Percentiles rank a stretch among this genome's conserved stretches.
Evolutionary conservation across 1,139 yeast species (phyloP).

Genomic region (Yamadazyma dushanensis): DNA sequence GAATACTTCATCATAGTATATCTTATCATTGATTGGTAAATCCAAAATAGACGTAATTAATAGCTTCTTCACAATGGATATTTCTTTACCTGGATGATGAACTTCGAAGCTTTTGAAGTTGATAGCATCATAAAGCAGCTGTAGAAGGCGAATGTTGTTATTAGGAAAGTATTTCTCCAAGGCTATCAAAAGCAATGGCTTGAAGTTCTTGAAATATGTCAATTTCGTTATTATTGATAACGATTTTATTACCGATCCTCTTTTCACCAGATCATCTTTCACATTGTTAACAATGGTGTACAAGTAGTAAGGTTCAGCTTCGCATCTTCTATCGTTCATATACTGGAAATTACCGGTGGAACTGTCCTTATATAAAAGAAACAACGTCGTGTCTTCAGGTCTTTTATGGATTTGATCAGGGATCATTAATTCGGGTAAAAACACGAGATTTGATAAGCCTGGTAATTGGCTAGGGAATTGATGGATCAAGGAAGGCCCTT

Average conservation of each 20-base stretch:
- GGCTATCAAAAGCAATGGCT: constrained; percentile 56
- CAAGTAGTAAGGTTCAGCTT: constrained; percentile 47
- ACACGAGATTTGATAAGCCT: constrained; percentile 38
- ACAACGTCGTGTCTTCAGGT: constrained; percentile 60
- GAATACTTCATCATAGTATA: constrained; percentile 41
- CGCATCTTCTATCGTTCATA: constrained; percentile 34
- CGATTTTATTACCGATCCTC: constrained; percentile 60
- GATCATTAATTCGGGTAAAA: constrained; percentile 59
- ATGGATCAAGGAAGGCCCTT: constrained; percentile 52
- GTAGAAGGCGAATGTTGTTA: constrained; percentile 23
- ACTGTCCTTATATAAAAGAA: constrained; percentile 46
- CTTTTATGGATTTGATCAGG: constrained; percentile 65
- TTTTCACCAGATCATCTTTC: constrained; percentile 43
- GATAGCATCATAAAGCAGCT: constrained; percentile 32
- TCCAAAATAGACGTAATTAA: constrained; percentile 48
- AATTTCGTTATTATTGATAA: constrained; percentile 54
- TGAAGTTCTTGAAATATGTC: constrained; percentile 56
- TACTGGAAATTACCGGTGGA: constrained; percentile 45
- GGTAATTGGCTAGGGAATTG: constrained; percentile 51
- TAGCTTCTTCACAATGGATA: constrained; percentile 36
- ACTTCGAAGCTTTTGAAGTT: constrained; percentile 35
- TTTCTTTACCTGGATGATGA: constrained; percentile 19
- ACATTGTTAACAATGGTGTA: constrained; percentile 57
- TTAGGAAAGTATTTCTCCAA: constrained; percentile 46
- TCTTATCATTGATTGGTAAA: constrained; percentile 46